Evolutionary conservation across 345 rosid genomes (phyloP), one percentile per base, ranked within the genome.

Genomic region (Eucalyptus sp.): DNA sequence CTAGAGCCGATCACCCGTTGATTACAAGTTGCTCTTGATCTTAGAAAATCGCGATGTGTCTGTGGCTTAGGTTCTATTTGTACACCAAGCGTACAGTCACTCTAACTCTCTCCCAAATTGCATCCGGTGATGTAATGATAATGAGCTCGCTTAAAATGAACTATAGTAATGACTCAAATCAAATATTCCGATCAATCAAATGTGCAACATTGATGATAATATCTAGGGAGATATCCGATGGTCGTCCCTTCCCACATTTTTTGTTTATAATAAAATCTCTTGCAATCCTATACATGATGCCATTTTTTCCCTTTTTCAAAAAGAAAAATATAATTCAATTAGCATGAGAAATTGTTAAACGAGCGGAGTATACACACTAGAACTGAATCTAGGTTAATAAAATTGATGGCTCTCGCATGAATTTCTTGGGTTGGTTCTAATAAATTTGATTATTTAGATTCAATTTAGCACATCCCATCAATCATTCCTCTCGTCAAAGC

Each of bases 1-100:
- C 33, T 1, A 7, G 3, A 62, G 16, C 37, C 5, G 8, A 62
- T 29, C 8, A 13, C 8, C 7, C 10, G 0, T 58, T 25, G 6
- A 58, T 58, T 58, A 58, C 64, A 10, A 58, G n/a, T 58, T 58
- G 64, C 29, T 58, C 33, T 62, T 62, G 33, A 3, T 62, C 68
- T 62, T 62, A 62, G 9, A 62, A 62, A 62, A 62, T 62, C 2
- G 3, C 3, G 68, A 14, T 62, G 33, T 14, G 31, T 62, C 0
- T 62, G 1, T 62, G 33, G 33, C 68, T 13, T 62, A 62, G 68
- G 68, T 27, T 62, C 31, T 29, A 13, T 64, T n/a, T 14, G 18
- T n/a, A 29, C 76, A 29, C 8, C 10, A 13, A 7, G 37, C 5
- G 3, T n/a, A 64, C 1, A 29, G 0, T 64, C 18, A 64, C 76